Conservation (phyloP, 2,329 filamentous ascomycete genomes). For the Coniella vitis region DNA sequence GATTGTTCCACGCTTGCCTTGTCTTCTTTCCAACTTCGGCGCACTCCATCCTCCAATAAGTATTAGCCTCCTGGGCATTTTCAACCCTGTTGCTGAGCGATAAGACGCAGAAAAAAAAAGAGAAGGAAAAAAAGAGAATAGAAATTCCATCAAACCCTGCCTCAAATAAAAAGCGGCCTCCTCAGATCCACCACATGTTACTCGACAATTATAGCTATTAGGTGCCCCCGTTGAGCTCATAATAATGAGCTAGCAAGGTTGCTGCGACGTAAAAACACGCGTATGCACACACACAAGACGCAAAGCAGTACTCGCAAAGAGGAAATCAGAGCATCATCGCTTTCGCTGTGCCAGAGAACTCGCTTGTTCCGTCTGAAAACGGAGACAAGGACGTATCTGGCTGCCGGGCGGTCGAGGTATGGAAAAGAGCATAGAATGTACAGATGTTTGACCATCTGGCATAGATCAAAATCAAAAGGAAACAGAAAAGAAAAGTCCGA, state of each 20-base stretch:
- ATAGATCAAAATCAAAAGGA: background rate
- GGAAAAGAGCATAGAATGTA: slow-evolving; percentile 23
- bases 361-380: slow-evolving; percentile 46
- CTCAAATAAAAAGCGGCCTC: background rate
- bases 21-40: slow-evolving; percentile 21
- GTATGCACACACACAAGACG: slow-evolving; percentile 23
- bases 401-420: too few species aligned
- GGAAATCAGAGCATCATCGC: slow-evolving; percentile 38
- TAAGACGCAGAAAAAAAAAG: slow-evolving; percentile 13
- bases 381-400: slow-evolving; percentile 40
- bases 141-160: slow-evolving; percentile 1
- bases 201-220: slow-evolving; percentile 18
- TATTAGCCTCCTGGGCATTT: slow-evolving; percentile 25
- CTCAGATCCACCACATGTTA: slow-evolving; percentile 7
- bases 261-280: slow-evolving; percentile 20
- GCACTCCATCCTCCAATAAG: background rate
- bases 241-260: slow-evolving; percentile 25
- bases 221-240: slow-evolving; percentile 16
- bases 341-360: slow-evolving; percentile 45
- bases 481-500: too few species aligned
- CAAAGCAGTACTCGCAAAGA: slow-evolving; percentile 9
- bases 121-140: too few species aligned
- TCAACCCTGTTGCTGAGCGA: slow-evolving; percentile 6
- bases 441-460: slow-evolving; percentile 7
- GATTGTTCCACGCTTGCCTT: slow-evolving; percentile 14